Evolutionary conservation across 2,329 filamentous ascomycete species (phyloP), one percentile per base, ranked within the genome.

Genomic region (Pyrenochaeta sp.): DNA sequence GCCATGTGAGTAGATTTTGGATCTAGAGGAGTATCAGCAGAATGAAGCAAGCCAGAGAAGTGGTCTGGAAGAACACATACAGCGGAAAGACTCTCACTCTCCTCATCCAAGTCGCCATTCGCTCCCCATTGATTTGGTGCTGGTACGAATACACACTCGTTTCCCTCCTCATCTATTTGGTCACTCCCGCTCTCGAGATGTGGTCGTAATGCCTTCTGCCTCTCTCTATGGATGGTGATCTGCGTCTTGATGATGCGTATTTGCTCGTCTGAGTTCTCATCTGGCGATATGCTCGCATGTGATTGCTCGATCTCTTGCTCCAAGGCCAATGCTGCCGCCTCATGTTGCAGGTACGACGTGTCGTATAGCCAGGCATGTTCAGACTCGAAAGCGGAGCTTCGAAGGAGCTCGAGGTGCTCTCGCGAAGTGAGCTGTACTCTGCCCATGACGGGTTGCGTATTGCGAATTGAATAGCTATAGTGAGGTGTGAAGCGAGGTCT

Each of bases 341-440:
- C 73, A 36, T 77, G 74, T 58, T 77, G 72, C 56, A 67, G 64
- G 49, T 74, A 77, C 7, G 73, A 75, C 22, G 66, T 67, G 62
- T 77, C 74, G 66, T 76, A 77, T 56, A 75, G 68, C 69, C 73
- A 75, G 51, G 74, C 73, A 55, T 77, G 74, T 54, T 77, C 74
- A 12, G 66, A 71, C 56, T 77, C 74, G 52, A 77, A 77, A 50
- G 74, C 74, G 5, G 73, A 76, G 59, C 74, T 76, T 52, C 74
- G 67, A 44, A 77, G 52, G 45, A 76, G 59, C 59, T 74, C 70
- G 25, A 77, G 72, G 43, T 75, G 68, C 32, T 75, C 70, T 55
- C 45, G 69, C 15, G 67, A 68, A 47, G 68, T 72, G 52, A 68
- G 34, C 30, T 66, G 64, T 36, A 65, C 56, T 10, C 59, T 69